Base-by-base conservation (phyloP, 345 rosid species). In the Iberis pinnata region DNA sequence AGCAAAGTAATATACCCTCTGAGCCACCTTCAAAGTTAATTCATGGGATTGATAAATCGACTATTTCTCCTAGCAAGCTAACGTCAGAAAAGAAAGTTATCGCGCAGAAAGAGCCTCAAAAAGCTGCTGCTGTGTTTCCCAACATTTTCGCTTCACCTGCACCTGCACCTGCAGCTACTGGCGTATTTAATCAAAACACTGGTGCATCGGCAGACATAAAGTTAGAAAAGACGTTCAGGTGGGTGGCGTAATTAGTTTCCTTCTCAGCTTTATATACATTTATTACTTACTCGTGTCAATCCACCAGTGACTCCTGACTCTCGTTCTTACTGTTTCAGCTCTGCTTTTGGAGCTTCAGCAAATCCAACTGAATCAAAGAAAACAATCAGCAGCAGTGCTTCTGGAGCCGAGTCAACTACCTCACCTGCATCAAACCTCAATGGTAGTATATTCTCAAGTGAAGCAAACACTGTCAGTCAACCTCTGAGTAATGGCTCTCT, bases 291-390 rank as follows among this genome's bases (percentile, higher is more conserved):
- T 41, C 19, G 4, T 18, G 65, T 66, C 52, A 25, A 19, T 32
- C 38, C 73, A 20, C 56, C 49, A 56, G 49, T 24, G 36, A 27
- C 48, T 51, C 27, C 48, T 39, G 40, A 39, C 41, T 46, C 45
- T 33, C 50, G 41, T 61, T 61, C 44, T 31, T 61, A 27, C 15
- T 43, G 62, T 48, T 79, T 73, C 84, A 92, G 98, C 67, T 61
- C 63, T 49, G 67, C 72, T 67, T 50, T 52, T 53, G 78, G 61
- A 58, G 43, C 61, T 60, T 49, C 32, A 20, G 19, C 49, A 12
- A 69, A 73, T 46, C 72, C 65, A 45, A 48, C 66, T 56, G 89
- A 77, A 60, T 54, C 71, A 40, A 69, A 57, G 52, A 72, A 71
- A 67, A 49, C 47, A 64, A 69, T 49, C 38, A 36, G 53, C 49